These are phyloP conservation scores for Candida tropicalis DNA, from an alignment of 1,139 yeast genomes.

Conservation along the genomic window DNA sequence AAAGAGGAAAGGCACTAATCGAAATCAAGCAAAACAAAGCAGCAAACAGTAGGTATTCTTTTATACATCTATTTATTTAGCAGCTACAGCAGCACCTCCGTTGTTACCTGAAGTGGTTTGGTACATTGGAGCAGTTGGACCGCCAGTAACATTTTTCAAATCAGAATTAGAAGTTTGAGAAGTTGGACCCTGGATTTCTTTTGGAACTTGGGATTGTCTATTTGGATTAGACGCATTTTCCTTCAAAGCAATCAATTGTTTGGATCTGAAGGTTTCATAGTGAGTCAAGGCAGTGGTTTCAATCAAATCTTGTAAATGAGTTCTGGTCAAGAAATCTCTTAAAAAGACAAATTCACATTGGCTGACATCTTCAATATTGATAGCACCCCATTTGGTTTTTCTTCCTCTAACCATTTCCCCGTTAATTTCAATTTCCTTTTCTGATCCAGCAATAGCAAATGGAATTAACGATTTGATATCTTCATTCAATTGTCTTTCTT, in stretches of 20 bases:
- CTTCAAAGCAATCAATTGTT: constrained; percentile 91
- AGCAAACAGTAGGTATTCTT: not conserved
- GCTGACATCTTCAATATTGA: constrained; percentile 88
- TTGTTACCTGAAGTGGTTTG: constrained; percentile 1
- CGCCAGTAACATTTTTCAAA: constrained; percentile 5
- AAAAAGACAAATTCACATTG: constrained; percentile 95
- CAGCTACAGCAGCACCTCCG: constrained; percentile 6
- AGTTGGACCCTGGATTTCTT: constrained; percentile 9
- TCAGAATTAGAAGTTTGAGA: constrained; percentile 9
- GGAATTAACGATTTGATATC: constrained; percentile 84
- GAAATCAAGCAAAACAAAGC: too few species aligned
- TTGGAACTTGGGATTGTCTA: constrained; percentile 27
- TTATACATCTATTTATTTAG: constrained; percentile 3
- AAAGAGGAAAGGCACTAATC: not conserved
- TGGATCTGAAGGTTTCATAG: constrained; percentile 90
- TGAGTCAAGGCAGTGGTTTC: constrained; percentile 89
- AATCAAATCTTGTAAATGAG: constrained; percentile 93
- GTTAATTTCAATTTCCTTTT: constrained; percentile 66
- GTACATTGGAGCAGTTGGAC: constrained; percentile 10
- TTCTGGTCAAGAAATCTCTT: constrained; percentile 91
- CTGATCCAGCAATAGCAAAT: constrained; percentile 95
- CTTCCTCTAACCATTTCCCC: constrained; percentile 89
- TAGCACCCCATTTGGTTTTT: constrained; percentile 90
- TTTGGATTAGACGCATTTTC: constrained; percentile 68
- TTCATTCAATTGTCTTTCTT: constrained; percentile 75